Conservation (phyloP, 495 filamentous ascomycete species). For the Lasiosphaeris hirsuta region DNA sequence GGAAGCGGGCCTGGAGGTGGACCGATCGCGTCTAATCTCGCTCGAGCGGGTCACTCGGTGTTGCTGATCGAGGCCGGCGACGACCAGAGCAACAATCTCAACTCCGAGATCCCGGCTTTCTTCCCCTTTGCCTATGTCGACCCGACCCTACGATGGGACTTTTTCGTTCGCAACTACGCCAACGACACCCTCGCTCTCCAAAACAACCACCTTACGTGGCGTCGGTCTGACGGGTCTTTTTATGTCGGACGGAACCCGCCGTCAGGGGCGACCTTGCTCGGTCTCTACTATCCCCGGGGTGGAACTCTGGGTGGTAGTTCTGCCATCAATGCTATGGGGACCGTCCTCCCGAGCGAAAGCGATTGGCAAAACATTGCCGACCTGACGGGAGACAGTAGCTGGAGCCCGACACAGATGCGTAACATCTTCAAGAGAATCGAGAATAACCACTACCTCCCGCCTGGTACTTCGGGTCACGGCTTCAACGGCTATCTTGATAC, state of each 20-base stretch:
- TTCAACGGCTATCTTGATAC: slow-evolving; percentile 38
- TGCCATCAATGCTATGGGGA: slow-evolving; percentile 40
- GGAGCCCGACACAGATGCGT: slow-evolving; percentile 31
- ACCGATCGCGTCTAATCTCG: slow-evolving; percentile 57
- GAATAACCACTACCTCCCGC: slow-evolving; percentile 34
- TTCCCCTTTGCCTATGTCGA: slow-evolving; percentile 37
- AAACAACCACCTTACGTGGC: slow-evolving; percentile 37
- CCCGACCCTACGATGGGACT: slow-evolving; percentile 42
- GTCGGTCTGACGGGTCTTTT: slow-evolving; percentile 35
- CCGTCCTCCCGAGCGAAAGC: slow-evolving; percentile 33
- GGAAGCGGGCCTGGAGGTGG: slow-evolving; percentile 64
- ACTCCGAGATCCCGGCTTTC: slow-evolving; percentile 30
- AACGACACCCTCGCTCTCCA: slow-evolving; percentile 32
- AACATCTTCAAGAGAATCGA: slow-evolving; percentile 35
- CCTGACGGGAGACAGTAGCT: slow-evolving; percentile 37
- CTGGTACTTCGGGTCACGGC: slow-evolving; percentile 36
- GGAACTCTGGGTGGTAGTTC: slow-evolving; percentile 43
- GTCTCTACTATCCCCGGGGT: slow-evolving; percentile 44
- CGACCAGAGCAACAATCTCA: slow-evolving; percentile 49
- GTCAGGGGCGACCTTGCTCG: slow-evolving; percentile 32
- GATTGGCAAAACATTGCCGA: slow-evolving; percentile 31
- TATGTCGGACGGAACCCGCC: slow-evolving; percentile 40
- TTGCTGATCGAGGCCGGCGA: slow-evolving; percentile 63
- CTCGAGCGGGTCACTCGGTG: slow-evolving; percentile 53
- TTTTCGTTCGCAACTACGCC: slow-evolving; percentile 41